These are phyloP conservation scores for Candida dubliniensis DNA, from an alignment of 1,139 yeast species.

Conservation along the genomic window DNA sequence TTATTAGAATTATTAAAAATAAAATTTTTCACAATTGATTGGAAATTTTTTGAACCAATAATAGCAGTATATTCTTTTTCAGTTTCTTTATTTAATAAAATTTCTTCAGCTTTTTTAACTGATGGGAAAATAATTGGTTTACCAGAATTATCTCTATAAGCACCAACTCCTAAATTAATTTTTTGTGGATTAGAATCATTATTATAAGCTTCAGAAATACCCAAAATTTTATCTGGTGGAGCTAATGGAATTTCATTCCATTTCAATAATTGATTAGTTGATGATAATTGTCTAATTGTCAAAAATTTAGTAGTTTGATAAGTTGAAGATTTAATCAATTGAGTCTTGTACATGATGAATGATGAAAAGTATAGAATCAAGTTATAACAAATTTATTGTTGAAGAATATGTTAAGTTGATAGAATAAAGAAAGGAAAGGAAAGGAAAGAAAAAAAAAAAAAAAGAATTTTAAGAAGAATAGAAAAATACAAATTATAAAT, in stretches of 20 bases:
- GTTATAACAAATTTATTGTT: no score
- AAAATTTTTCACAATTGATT: slow-evolving; percentile 48
- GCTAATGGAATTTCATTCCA: slow-evolving; percentile 57
- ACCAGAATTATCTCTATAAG: slow-evolving; percentile 49
- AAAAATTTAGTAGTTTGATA: slow-evolving; percentile 6
- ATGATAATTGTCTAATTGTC: slow-evolving; percentile 12
- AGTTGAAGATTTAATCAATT: slow-evolving; percentile 14
- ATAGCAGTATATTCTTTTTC: slow-evolving; percentile 62
- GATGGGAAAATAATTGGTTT: slow-evolving; percentile 50
- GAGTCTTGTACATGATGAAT: slow-evolving; percentile 16
- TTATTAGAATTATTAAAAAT: slow-evolving; percentile 51
- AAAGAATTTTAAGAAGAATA: not conserved
- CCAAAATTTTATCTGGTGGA: slow-evolving; percentile 74
- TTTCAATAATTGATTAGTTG: slow-evolving; percentile 9
- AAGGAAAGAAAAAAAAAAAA: not conserved
- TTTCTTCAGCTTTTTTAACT: slow-evolving; percentile 47
- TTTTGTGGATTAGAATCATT: slow-evolving; percentile 42
- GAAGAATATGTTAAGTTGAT: not conserved
- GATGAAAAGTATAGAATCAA: not conserved
- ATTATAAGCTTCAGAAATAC: slow-evolving; percentile 55
- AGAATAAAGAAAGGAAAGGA: not conserved
- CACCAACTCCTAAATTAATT: slow-evolving; percentile 53
- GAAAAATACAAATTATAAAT: not conserved
- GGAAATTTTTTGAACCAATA: slow-evolving; percentile 51
- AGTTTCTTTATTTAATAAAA: slow-evolving; percentile 40